Conservation (phyloP, 192 early-diverging fungal genomes). For the Gamsiella multidivaricata region DNA sequence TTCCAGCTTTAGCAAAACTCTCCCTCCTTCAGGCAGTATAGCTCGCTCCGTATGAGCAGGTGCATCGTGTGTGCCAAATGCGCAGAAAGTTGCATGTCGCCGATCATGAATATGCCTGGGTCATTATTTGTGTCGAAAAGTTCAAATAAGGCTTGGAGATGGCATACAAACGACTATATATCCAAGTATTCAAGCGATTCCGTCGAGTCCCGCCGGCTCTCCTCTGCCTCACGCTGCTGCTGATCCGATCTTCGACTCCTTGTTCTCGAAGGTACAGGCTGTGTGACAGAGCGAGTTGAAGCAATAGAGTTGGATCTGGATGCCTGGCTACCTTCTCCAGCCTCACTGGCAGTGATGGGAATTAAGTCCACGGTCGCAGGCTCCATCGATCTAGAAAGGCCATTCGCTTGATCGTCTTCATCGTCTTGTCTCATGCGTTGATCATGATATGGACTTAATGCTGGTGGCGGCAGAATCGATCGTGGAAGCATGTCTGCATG, state of each 20-base stretch:
- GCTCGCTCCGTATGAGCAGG: too few species aligned
- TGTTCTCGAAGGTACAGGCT: not conserved
- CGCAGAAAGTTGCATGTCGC: too few species aligned
- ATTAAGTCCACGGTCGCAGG: slow-evolving; percentile 21
- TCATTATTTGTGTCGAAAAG: too few species aligned
- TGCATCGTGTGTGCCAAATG: too few species aligned
- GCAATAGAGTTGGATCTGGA: slow-evolving; percentile 11
- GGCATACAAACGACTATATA: not conserved
- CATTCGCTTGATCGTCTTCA: not conserved
- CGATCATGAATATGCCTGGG: too few species aligned
- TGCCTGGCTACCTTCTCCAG: slow-evolving; percentile 1
- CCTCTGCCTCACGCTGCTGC: not conserved
- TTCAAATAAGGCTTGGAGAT: too few species aligned
- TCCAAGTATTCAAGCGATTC: slow-evolving; percentile 26
- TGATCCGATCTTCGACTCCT: not conserved
- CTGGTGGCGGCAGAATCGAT: not conserved
- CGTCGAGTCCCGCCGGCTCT: slow-evolving; percentile 10
- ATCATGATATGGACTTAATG: slow-evolving; percentile 1
- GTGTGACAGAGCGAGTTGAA: not conserved
- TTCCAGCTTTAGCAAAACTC: too few species aligned
- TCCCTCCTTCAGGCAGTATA: too few species aligned
- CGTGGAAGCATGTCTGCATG: too few species aligned
- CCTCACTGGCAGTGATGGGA: slow-evolving; percentile 20
- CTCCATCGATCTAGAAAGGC: slow-evolving; percentile 7
- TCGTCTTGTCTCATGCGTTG: not conserved